Percentiles rank a stretch among this genome's conserved stretches.
phyloP scores from a whole-genome alignment of 306 rosid genomes.

The Medicago ruthenica region DNA sequence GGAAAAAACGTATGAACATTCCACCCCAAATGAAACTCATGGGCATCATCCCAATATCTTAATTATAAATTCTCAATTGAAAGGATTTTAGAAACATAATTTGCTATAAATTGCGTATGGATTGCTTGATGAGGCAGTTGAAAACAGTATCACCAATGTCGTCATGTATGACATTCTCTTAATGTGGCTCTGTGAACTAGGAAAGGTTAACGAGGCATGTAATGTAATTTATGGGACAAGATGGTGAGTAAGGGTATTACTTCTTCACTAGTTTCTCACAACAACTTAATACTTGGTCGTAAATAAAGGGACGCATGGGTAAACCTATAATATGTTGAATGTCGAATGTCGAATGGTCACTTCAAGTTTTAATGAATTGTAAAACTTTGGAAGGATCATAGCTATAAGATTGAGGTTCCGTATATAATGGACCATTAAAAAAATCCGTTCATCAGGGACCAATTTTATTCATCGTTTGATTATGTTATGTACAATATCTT shows the following conservation, averaged over 20 bases:
- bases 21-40: slow-evolving; percentile 58
- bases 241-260: slow-evolving; percentile 60
- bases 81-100: slow-evolving; percentile 54
- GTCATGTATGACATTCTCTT: slow-evolving; percentile 58
- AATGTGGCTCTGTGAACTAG: slow-evolving; percentile 55
- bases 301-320: slow-evolving; percentile 61
- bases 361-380: too few species aligned
- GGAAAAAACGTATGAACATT: slow-evolving; percentile 68
- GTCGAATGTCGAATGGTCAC: slow-evolving; percentile 27
- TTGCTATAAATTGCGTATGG: slow-evolving; percentile 54
- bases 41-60: slow-evolving; percentile 55
- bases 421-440: too few species aligned
- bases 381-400: too few species aligned
- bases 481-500: too few species aligned
- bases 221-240: slow-evolving; percentile 54
- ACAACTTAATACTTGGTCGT: slow-evolving; percentile 67
- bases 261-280: slow-evolving; percentile 68
- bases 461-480: too few species aligned
- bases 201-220: slow-evolving; percentile 61
- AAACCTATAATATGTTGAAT: slow-evolving; percentile 46
- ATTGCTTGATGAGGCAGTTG: slow-evolving; percentile 72
- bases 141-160: slow-evolving; percentile 57
- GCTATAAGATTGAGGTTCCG: too few species aligned
- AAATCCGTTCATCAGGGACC: too few species aligned
- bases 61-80: slow-evolving; percentile 53